phyloP scores from a whole-genome alignment of 2,329 filamentous ascomycete genomes.

The Shiraia bambusicola region DNA sequence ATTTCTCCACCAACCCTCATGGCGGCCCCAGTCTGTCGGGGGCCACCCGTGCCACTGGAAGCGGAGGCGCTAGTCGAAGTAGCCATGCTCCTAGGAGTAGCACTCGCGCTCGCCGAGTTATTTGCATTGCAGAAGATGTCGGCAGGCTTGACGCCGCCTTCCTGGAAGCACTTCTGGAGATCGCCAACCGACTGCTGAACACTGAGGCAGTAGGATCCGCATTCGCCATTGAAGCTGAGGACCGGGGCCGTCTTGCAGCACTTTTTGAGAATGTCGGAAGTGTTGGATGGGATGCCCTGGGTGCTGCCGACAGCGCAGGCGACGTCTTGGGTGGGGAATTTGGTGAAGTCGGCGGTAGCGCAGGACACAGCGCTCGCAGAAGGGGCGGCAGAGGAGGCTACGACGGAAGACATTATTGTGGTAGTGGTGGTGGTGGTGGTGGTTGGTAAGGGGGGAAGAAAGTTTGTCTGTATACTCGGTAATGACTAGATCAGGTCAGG shows the following conservation, averaged over 20 bases:
- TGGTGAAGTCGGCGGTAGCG: slow-evolving; percentile 24
- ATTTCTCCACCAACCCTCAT: slow-evolving; percentile 16
- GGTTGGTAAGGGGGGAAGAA: no score
- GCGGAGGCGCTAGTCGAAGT: slow-evolving; percentile 12
- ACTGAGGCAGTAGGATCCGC: slow-evolving; percentile 35
- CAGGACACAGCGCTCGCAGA: slow-evolving; percentile 22
- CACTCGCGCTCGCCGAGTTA: slow-evolving; percentile 31
- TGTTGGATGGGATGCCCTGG: slow-evolving; percentile 26
- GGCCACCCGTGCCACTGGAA: slow-evolving; percentile 3
- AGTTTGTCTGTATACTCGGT: neutral
- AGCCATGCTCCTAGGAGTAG: slow-evolving; percentile 16
- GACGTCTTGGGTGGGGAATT: slow-evolving; percentile 30
- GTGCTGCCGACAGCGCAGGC: slow-evolving; percentile 33
- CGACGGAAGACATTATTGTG: slow-evolving; percentile 19
- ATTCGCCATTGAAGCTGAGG: slow-evolving; percentile 30
- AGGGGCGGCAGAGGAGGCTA: slow-evolving; percentile 17
- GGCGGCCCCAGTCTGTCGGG: slow-evolving; percentile 13
- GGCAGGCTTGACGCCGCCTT: slow-evolving; percentile 21
- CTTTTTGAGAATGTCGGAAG: slow-evolving; percentile 21
- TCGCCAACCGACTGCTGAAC: slow-evolving; percentile 29
- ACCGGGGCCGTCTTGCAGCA: slow-evolving; percentile 40
- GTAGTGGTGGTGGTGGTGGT: no score
- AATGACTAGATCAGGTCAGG: no score
- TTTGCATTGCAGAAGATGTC: slow-evolving; percentile 31
- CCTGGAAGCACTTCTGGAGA: slow-evolving; percentile 32